Base-by-base conservation (phyloP, 768 basidiomycete genomes). In the Aureoboletus auriporus region DNA sequence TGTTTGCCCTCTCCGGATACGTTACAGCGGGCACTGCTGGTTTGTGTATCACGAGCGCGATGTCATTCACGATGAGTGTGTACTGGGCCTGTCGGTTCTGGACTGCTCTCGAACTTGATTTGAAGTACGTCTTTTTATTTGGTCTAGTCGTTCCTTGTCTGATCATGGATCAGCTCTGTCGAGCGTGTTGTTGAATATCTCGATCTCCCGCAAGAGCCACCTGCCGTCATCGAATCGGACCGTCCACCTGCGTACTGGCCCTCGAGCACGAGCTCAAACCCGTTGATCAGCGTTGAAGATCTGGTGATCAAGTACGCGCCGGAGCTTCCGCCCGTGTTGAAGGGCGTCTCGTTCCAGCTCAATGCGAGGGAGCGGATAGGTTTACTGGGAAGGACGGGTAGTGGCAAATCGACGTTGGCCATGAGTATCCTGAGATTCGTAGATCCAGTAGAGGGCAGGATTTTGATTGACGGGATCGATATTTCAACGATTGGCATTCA, bases 241-340 rank as follows among this genome's bases (percentile, higher is more conserved):
- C 79, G 89, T 7, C 85, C 84, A 1, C 93, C 93, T 1, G 93
- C 93, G 0, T 93, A 93, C 60, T 96, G 93, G 93, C 93, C 93
- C 0, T 91, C 91, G 0, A 82, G 76, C 49, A 73, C 83, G 14
- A 77, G 74, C 42, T 70, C 77, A 8, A 72, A 82, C 27, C 61
- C 74, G 4, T 70, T 94, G 23, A 59, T 96, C 28, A 66, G 68
- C 1, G 87, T 89, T 0, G 83, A 93, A 55, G 78, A 93, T 52
- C 70, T 95, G 26, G 80, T 79, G 14, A 71, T 94, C 63, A 89
- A 83, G 65, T 94, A 94, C 64, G 80, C 89, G 0, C 85, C 89
- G 0, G 90, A 93, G 44, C 74, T 94, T 10, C 91, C 92, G 0
- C 71, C 86, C 0, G 90, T 93, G 1, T 70, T 94, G 30, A 84